Conservation (phyloP, 768 basidiomycete genomes). For the Mycena capillaripes region DNA sequence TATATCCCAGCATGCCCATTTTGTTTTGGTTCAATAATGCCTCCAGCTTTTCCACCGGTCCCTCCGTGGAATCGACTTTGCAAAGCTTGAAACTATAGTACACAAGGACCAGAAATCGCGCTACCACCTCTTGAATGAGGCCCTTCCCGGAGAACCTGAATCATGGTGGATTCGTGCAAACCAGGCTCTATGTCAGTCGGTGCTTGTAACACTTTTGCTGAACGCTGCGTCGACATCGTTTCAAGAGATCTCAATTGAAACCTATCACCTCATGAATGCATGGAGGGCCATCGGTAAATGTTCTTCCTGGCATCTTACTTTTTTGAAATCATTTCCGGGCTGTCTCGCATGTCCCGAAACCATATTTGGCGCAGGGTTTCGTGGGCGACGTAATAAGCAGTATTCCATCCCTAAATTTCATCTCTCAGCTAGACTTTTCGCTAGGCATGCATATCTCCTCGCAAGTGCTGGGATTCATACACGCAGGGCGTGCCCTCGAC, state of each 20-base stretch:
- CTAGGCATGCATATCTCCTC: conserved; percentile 66
- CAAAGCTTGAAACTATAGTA: conserved; percentile 63
- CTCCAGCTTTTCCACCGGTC: conserved; percentile 69
- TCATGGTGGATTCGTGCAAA: conserved; percentile 80
- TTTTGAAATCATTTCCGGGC: conserved; percentile 49
- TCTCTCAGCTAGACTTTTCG: neutral
- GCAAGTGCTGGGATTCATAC: conserved; percentile 75
- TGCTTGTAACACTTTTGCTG: neutral
- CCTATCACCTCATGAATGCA: conserved; percentile 55
- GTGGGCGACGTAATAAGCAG: conserved; percentile 69
- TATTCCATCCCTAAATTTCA: conserved; percentile 37
- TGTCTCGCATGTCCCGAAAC: conserved; percentile 77
- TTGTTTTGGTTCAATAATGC: neutral
- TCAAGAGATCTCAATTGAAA: conserved; percentile 60
- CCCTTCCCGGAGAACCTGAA: conserved; percentile 41
- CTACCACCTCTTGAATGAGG: conserved; percentile 59
- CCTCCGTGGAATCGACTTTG: conserved; percentile 63
- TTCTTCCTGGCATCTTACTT: neutral
- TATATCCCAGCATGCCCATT: neutral
- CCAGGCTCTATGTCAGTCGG: conserved; percentile 70
- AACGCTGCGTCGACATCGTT: neutral
- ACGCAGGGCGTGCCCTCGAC: conserved; percentile 65
- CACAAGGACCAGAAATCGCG: conserved; percentile 63
- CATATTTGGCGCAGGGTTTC: conserved; percentile 79
- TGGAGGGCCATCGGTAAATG: conserved; percentile 70